Base-by-base conservation (phyloP, 2,329 filamentous ascomycete genomes). In the Phialophora verrucosa region DNA sequence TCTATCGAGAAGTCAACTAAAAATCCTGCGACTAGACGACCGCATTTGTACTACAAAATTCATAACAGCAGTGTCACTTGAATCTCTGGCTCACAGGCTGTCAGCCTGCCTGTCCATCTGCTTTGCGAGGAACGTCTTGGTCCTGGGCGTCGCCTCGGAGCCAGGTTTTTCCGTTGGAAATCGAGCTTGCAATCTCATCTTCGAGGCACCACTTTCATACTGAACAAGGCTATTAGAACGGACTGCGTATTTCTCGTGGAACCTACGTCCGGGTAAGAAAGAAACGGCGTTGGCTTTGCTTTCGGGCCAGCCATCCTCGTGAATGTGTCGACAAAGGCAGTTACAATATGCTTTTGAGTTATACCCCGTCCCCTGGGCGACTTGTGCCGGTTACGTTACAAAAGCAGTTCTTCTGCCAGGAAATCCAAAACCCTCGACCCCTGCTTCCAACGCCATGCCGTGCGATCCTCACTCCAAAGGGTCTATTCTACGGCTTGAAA, bases 381-480 rank as follows among this genome's bases (percentile, higher is more conserved):
- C 49, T 23, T 25, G 49, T 51, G 49, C 49, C 49, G 2, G 25
- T 51, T 51, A 51, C 49, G 49, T 29, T 14, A 51, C 49, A 51
- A 25, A 2, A 29, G 25, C 49, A 23, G 14, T 23, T 25, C 2
- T 51, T 17, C 49, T 23, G 20, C 25, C 27, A 27, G 20, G 20
- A 51, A 51, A 44, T 44, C 38, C 38, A n/a, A 44, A 44, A 20
- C 14, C 7, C 14, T 44, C 38, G 14, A 44, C 5, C 38, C 7
- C 17, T 44, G 38, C 17, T 20, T n/a, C 38, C 17, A 20, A n/a
- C 38, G 38, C 38, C 38, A 44, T 53, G 23, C 27, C 49, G 23
- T 27, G 20, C 23, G 7, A 29, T 53, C 20, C 27, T 27, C 20
- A 4, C 49, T 8, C 23, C 49, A 27, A 29, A 27, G 11, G 10